Percentiles rank a stretch among this genome's conserved stretches.
These are phyloP conservation scores for Aspergillus glaucus DNA, from an alignment of 2,329 filamentous ascomycete genomes.

Conservation along the genomic window DNA sequence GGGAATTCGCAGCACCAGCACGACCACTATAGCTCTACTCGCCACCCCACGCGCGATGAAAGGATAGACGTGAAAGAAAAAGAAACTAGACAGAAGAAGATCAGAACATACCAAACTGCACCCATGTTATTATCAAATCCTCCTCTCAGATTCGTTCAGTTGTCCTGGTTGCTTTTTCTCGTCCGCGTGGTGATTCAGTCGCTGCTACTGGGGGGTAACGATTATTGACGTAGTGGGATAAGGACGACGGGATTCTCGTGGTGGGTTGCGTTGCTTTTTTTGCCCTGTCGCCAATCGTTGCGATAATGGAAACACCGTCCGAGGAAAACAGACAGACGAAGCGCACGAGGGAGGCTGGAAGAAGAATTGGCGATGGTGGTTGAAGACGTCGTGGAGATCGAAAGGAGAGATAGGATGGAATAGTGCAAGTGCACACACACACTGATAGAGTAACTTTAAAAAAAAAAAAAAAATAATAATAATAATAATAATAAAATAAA, in stretches of 20 bases:
- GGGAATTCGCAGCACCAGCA: not conserved
- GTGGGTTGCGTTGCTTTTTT: not conserved
- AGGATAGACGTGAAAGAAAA: not conserved
- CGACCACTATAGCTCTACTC: not conserved
- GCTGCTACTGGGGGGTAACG: not conserved
- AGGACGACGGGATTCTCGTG: not conserved
- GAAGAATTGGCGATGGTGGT: not conserved
- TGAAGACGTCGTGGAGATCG: not conserved
- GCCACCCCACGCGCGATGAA: not conserved
- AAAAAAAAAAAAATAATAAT: not conserved
- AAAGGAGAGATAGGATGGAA: not conserved
- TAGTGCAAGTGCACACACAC: not conserved
- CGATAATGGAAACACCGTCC: not conserved
- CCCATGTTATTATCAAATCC: constrained; percentile 14
- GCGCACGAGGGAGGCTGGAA: not conserved
- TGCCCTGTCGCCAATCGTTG: not conserved
- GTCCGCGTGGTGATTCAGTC: not conserved
- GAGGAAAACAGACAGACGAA: not conserved
- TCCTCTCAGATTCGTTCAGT: not conserved
- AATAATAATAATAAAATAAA: not conserved
- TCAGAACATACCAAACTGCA: constrained; percentile 15
- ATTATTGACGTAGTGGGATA: not conserved
- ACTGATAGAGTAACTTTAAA: not conserved
- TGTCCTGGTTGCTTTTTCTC: not conserved
- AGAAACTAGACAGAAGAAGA: constrained; percentile 2